Evolutionary conservation across 1,284 basidiomycete genomes (phyloP).

Genomic region (Baeospora myosura): DNA sequence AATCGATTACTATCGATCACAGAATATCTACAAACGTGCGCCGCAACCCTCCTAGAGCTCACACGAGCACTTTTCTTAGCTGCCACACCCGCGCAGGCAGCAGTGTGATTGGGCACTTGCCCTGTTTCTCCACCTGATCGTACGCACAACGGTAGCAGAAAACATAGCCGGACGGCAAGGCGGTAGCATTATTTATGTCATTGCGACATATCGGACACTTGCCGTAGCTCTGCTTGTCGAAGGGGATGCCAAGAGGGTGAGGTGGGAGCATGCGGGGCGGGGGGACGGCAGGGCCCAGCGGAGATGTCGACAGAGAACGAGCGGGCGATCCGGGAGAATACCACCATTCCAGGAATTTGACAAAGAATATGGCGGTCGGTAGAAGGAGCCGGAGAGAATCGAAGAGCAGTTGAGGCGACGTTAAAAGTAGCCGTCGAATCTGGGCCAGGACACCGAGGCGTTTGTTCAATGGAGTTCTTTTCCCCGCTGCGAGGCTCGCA

Average conservation of each 20-base stretch:
- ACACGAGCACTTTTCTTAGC: constrained; percentile 82
- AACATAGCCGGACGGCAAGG: constrained; percentile 89
- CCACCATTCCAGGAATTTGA: constrained; percentile 99
- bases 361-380: constrained; percentile 89
- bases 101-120: constrained; percentile 84
- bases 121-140: constrained; percentile 73
- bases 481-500: constrained; percentile 28
- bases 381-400: constrained; percentile 79
- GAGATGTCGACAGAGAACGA: constrained; percentile 51
- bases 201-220: constrained; percentile 78
- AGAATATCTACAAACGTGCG: constrained; percentile 43
- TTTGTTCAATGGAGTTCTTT: constrained; percentile 21
- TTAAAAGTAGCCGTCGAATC: constrained; percentile 38
- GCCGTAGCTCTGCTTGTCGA: constrained; percentile 65
- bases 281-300: constrained; percentile 61
- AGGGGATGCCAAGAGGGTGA: constrained; percentile 56
- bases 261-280: constrained; percentile 69
- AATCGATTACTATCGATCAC: too few species aligned
- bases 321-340: constrained; percentile 93
- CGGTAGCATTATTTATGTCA: constrained; percentile 80
- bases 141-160: constrained; percentile 93
- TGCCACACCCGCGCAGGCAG: constrained; percentile 71
- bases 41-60: constrained; percentile 20
- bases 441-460: constrained; percentile 31
- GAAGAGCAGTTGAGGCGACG: constrained; percentile 56